Evolutionary conservation across 2,329 filamentous ascomycete genomes (phyloP).

Genomic region (Neofusicoccum umdonicola): DNA sequence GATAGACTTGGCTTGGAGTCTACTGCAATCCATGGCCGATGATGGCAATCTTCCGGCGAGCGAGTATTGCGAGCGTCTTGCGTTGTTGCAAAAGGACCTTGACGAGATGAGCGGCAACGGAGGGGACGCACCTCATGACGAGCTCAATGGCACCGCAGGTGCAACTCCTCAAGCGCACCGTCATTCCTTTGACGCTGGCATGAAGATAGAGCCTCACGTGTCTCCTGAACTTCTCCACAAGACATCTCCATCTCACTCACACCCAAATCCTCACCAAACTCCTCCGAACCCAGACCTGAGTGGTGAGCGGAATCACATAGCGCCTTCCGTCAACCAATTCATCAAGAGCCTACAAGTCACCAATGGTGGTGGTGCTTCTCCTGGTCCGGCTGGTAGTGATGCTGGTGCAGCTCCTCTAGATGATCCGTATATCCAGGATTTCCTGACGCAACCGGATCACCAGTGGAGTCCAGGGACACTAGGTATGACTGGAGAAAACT

Average conservation of each 20-base stretch:
- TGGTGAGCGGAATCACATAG: not conserved
- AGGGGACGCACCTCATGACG: not conserved
- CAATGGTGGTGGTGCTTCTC: not conserved
- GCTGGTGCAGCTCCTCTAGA: slow-evolving; percentile 9
- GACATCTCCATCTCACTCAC: not conserved
- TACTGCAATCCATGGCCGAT: slow-evolving; percentile 37
- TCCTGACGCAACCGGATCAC: slow-evolving; percentile 13
- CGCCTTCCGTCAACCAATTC: slow-evolving; percentile 1
- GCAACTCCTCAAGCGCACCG: not conserved
- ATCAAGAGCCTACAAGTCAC: not conserved
- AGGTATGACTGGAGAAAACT: slow-evolving; percentile 10
- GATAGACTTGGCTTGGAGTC: slow-evolving; percentile 21
- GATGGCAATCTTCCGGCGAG: slow-evolving; percentile 33
- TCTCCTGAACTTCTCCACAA: not conserved
- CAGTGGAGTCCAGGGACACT: slow-evolving; percentile 17
- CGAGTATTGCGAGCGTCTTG: slow-evolving; percentile 31
- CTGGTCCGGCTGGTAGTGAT: not conserved
- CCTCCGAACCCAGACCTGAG: not conserved
- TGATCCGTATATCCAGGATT: slow-evolving; percentile 17
- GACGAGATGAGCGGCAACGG: slow-evolving; percentile 16
- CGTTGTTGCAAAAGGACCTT: slow-evolving; percentile 16
- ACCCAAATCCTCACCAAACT: not conserved
- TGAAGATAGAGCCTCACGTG: slow-evolving; percentile 6
- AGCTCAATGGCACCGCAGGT: not conserved
- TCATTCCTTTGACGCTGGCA: not conserved